phyloP scores from a whole-genome alignment of 2,329 filamentous ascomycete genomes.

The Xylariales sp. region DNA sequence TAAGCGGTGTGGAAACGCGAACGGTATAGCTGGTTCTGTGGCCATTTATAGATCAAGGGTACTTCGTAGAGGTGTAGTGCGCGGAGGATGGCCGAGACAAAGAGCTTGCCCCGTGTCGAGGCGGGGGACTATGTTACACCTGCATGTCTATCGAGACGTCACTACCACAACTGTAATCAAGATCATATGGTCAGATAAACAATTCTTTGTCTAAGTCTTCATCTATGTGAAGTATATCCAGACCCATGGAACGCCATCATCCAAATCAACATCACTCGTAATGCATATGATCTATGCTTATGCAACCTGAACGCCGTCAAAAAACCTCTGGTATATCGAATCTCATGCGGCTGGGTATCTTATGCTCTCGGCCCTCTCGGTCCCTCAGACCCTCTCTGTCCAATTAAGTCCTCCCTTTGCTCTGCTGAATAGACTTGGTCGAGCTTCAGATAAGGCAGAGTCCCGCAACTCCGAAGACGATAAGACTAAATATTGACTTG shows the following conservation, averaged over 20 bases:
- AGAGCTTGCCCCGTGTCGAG: too few relatives aligned
- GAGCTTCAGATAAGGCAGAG: constrained; percentile 11
- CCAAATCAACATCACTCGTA: constrained; percentile 1
- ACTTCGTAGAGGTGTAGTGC: too few relatives aligned
- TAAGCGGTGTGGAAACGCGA: too few relatives aligned
- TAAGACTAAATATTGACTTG: constrained; percentile 14
- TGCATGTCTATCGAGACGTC: too few relatives aligned
- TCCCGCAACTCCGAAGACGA: constrained; percentile 13
- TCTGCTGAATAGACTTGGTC: neutral
- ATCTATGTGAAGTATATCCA: constrained; percentile 6
- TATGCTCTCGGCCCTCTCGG: constrained; percentile 6
- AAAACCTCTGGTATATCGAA: neutral
- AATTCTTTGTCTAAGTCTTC: too few relatives aligned
- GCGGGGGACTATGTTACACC: too few relatives aligned
- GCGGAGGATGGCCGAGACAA: too few relatives aligned
- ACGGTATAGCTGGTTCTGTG: too few relatives aligned
- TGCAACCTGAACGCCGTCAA: constrained; percentile 7
- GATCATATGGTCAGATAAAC: too few relatives aligned
- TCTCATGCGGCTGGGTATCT: constrained; percentile 12
- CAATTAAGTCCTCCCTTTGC: too few relatives aligned
- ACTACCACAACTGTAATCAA: too few relatives aligned
- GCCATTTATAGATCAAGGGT: too few relatives aligned
- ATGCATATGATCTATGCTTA: constrained; percentile 1
- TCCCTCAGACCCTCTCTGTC: neutral
- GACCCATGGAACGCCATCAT: neutral